Evolutionary conservation across 2,329 filamentous ascomycete genomes (phyloP), one percentile per base, ranked within the genome.

Genomic region (Aspergillus calidoustus): DNA sequence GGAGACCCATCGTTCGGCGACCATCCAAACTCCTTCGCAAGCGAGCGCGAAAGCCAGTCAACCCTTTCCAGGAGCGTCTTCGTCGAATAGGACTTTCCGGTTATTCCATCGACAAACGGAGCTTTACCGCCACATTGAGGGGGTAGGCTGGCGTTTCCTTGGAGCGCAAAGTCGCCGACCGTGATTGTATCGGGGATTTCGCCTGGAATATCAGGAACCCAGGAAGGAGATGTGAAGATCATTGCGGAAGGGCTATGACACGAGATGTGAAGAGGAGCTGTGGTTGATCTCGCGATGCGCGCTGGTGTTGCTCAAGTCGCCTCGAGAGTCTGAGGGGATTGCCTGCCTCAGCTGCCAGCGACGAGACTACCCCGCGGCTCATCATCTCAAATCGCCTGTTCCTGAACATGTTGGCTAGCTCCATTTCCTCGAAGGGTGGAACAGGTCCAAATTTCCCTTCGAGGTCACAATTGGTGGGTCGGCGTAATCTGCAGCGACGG

Each of bases 21-120:
- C 61, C 61, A 63, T 5, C 54, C 54, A 15, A 63, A 43, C 34
- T 58, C 54, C 11, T 41, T 49, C n/a, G 54, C 34, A 7, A 63
- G 54, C 4, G 57, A 15, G 4, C 61, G 61, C 17, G 61, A 60
- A 6, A 63, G 41, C 11, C 22, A 49, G 8, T 63, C 61, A 11
- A 60, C 61, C n/a, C 61, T 57, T 22, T 54, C 34, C 25, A 43
- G 7, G n/a, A 60, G 44, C 2, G 19, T 19, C 31, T 60, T 55
- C 31, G 34, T 46, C 6, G 48, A 57, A 34, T 57, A 57, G 23
- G 48, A 52, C 38, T 57, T 60, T 11, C 53, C 48, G 9, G 47
- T 52, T 7, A 56, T 60, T 8, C 30, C 57, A 17, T 54, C 52
- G n/a, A 60, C 52, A 34, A 60, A 60, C 9, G 57, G 57, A 30